phyloP scores from a whole-genome alignment of 179 eudicot genomes.

The Camellia oleifera region DNA sequence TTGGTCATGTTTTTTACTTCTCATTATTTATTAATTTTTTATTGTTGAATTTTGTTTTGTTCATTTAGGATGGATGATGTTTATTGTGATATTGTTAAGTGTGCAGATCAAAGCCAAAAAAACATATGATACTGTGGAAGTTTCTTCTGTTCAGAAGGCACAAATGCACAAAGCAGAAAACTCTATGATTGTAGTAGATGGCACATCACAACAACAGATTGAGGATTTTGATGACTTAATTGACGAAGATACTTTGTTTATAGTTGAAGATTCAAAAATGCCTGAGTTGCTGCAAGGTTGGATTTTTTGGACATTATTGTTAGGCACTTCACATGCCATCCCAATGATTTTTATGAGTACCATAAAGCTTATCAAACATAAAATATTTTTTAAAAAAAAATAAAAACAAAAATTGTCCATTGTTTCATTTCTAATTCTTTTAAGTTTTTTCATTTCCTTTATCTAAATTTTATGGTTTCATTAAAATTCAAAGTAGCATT shows the following conservation, averaged over 20 bases:
- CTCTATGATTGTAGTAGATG: not conserved
- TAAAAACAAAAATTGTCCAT: not conserved
- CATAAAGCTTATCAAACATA: not conserved
- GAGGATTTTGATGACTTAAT: constrained; percentile 10
- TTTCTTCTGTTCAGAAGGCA: not conserved
- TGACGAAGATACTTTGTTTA: constrained; percentile 5
- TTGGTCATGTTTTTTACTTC: not conserved
- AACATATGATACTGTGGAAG: not conserved
- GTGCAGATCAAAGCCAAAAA: constrained; percentile 7
- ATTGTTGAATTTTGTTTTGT: not conserved
- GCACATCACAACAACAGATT: not conserved
- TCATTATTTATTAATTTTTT: not conserved
- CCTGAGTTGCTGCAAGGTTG: constrained; percentile 9
- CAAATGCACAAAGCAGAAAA: not conserved
- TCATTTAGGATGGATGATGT: not conserved
- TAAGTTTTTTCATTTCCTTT: not conserved
- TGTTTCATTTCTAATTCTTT: not conserved
- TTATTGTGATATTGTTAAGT: not conserved
- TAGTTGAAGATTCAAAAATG: constrained; percentile 2
- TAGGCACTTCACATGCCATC: not conserved
- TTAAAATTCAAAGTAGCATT: not conserved
- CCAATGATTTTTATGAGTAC: not conserved
- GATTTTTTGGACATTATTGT: not conserved
- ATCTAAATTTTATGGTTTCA: not conserved
- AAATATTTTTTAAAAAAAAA: no score